Evolutionary conservation across 495 filamentous ascomycete species (phyloP).

Genomic region (Penicillium nucicola): DNA sequence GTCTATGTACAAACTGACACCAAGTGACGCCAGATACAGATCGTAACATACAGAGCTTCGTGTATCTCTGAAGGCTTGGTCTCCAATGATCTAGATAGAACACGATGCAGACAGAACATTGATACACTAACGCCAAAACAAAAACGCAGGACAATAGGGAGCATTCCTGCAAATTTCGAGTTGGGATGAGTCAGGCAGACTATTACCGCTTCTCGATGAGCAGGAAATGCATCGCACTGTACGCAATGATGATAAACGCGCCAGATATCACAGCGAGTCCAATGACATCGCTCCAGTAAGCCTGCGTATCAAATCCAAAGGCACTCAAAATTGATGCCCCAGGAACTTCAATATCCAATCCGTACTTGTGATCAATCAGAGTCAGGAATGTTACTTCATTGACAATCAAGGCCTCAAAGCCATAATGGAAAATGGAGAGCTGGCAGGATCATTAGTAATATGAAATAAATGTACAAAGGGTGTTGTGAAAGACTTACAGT

Average conservation of each 20-base stretch:
- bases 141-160: background rate
- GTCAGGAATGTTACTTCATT: slow-evolving; percentile 94
- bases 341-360: slow-evolving; percentile 92
- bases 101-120: background rate
- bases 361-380: slow-evolving; percentile 88
- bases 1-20: slow-evolving; percentile 1
- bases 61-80: background rate
- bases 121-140: background rate
- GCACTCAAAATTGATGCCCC: slow-evolving; percentile 90
- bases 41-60: background rate
- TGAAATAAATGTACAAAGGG: background rate
- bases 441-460: slow-evolving; percentile 25
- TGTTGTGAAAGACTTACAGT: slow-evolving; percentile 44
- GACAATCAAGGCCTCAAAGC: slow-evolving; percentile 92
- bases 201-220: slow-evolving; percentile 83
- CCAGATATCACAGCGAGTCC: slow-evolving; percentile 80
- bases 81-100: background rate
- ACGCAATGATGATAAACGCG: slow-evolving; percentile 83
- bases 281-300: slow-evolving; percentile 81
- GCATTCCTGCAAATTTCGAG: background rate
- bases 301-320: slow-evolving; percentile 84
- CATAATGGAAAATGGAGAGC: slow-evolving; percentile 99
- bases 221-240: slow-evolving; percentile 88
- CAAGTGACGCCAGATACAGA: background rate
- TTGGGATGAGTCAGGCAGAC: background rate